A percentile compares a stretch with the other conserved stretches of the same genome.
phyloP scores from a whole-genome alignment of 2,329 filamentous ascomycete species.

The Pseudogymnoascus sp. region DNA sequence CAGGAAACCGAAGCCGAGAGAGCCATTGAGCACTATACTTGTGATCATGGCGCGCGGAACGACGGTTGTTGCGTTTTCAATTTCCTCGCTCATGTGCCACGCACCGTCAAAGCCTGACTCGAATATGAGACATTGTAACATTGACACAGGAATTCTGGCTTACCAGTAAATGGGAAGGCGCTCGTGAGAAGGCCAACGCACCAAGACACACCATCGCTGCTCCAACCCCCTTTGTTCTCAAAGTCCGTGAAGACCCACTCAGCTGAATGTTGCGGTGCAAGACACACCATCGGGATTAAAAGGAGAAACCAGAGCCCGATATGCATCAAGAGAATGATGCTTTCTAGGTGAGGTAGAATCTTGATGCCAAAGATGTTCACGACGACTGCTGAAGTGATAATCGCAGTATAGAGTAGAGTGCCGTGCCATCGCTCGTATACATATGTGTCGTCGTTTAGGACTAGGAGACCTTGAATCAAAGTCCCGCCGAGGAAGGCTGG shows the following conservation, averaged over 20 bases:
- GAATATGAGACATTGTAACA: conserved; percentile 11
- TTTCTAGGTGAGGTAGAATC: conserved; percentile 38
- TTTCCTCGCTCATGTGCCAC: conserved; percentile 36
- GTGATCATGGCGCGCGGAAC: conserved; percentile 43
- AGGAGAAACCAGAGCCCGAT: conserved; percentile 32
- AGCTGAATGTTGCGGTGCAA: conserved; percentile 36
- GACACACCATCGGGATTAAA: conserved; percentile 28
- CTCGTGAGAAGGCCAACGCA: conserved; percentile 13
- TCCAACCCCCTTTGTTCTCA: conserved; percentile 40
- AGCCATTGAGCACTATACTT: conserved; percentile 41
- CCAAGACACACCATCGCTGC: conserved; percentile 35
- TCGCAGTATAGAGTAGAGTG: conserved; percentile 39
- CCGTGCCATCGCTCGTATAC: conserved; percentile 36
- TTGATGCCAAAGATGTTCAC: conserved; percentile 41
- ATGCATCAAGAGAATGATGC: conserved; percentile 40
- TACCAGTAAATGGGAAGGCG: conserved; percentile 11
- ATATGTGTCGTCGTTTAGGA: conserved; percentile 34
- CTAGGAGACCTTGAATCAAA: conserved; percentile 37
- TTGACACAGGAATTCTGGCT: conserved; percentile 20
- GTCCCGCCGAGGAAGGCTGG: conserved; percentile 37
- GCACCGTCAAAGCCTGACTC: conserved; percentile 15
- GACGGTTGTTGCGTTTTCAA: conserved; percentile 38
- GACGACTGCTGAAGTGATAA: conserved; percentile 36
- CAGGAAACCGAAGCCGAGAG: conserved; percentile 47
- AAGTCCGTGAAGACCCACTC: conserved; percentile 47